phyloP scores from a whole-genome alignment of 23 red algal species.

The Gracilaria domingensis region DNA sequence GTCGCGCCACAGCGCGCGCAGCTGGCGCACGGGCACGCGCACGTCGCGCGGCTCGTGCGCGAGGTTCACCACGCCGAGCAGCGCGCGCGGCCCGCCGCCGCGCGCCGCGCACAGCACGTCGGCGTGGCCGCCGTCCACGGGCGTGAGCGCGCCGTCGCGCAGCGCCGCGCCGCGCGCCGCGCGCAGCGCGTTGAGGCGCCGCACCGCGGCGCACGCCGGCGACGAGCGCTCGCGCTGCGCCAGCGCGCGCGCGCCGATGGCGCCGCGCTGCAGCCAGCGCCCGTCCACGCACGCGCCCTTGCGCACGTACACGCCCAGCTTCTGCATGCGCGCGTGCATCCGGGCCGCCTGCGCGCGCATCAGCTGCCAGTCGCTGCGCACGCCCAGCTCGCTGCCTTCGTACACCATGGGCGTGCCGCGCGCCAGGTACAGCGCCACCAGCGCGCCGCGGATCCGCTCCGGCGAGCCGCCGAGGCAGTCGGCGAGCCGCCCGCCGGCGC shows the following conservation, averaged over 20 bases:
- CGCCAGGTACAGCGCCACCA: constrained; percentile 77
- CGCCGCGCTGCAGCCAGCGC: constrained; percentile 82
- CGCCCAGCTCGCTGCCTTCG: constrained; percentile 74
- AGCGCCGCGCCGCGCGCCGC: not conserved
- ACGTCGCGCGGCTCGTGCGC: not conserved
- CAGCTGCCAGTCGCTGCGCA: constrained; percentile 24
- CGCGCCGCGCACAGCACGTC: constrained; percentile 53
- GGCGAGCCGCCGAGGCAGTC: constrained; percentile 71
- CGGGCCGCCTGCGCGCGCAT: constrained; percentile 16
- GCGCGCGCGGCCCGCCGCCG: not conserved
- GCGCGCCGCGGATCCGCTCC: constrained; percentile 69
- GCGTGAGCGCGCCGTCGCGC: constrained; percentile 2
- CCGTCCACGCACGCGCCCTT: constrained; percentile 72
- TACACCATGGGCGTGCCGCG: constrained; percentile 87
- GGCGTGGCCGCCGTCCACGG: constrained; percentile 43
- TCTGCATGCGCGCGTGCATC: constrained; percentile 23
- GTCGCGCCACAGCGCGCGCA: constrained; percentile 11
- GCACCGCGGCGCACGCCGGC: constrained; percentile 5
- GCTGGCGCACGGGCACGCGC: not conserved
- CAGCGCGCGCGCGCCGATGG: constrained; percentile 14
- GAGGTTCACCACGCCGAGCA: not conserved
- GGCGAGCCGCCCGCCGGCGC: constrained; percentile 65
- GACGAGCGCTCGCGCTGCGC: too few species aligned
- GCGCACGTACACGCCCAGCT: constrained; percentile 46
- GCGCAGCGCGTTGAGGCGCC: constrained; percentile 37